Percentiles rank a stretch among this genome's conserved stretches.
Evolutionary conservation across 2,329 filamentous ascomycete genomes (phyloP).

Genomic region (Trichoderma sp.): DNA sequence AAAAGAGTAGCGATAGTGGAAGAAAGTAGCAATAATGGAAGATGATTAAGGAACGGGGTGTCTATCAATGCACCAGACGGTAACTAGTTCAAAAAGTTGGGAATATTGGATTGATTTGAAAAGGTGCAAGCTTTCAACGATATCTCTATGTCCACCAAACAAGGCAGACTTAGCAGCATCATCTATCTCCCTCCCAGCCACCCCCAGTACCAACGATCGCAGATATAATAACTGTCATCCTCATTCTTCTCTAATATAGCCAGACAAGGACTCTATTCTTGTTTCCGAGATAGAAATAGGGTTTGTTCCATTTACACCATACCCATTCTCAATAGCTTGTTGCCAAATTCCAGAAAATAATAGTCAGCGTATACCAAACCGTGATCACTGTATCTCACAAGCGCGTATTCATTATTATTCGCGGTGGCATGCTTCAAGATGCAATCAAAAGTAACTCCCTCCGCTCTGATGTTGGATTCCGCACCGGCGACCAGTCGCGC

Average conservation of each 20-base stretch:
- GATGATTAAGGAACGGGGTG: neutral
- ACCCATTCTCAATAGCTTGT: conserved; percentile 42
- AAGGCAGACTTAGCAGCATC: neutral
- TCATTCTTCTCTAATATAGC: neutral
- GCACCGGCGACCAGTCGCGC: conserved; percentile 15
- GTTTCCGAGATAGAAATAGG: neutral
- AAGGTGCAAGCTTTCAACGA: neutral
- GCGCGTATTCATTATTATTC: conserved; percentile 34
- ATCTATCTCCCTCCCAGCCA: neutral
- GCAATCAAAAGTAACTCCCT: conserved; percentile 30
- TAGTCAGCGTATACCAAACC: conserved; percentile 54
- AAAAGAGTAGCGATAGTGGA: too few species aligned
- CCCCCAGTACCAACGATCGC: neutral
- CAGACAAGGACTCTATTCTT: neutral
- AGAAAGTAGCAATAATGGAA: neutral
- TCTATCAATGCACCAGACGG: neutral
- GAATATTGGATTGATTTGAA: neutral
- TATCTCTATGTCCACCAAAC: neutral
- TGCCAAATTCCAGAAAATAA: conserved; percentile 49
- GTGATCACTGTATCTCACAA: conserved; percentile 37
- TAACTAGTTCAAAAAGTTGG: neutral
- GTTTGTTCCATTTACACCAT: neutral
- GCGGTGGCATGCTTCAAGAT: conserved; percentile 39
- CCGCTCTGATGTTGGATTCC: neutral
- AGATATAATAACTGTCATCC: neutral